Conservation (phyloP, 257 asterid species). For the Petrea volubilis region DNA sequence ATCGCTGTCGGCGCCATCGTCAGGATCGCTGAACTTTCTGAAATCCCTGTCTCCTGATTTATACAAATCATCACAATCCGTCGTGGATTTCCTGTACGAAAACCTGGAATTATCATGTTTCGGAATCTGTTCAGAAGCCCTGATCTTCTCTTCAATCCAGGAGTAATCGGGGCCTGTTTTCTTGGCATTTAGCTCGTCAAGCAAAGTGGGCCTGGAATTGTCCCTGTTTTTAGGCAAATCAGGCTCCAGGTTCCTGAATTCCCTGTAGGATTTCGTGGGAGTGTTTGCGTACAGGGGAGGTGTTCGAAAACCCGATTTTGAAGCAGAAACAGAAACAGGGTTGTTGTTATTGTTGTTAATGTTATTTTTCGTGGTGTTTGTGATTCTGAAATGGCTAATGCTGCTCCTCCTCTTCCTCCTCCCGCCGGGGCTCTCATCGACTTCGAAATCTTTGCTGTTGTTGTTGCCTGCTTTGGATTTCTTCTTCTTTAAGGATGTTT, state of each 20-base stretch:
- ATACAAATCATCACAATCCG: neutral
- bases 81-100: constrained; percentile 8
- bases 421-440: constrained; percentile 53
- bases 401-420: constrained; percentile 77
- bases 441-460: constrained; percentile 25
- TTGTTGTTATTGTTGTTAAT: neutral
- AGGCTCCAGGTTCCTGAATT: constrained; percentile 25
- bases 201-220: constrained; percentile 3
- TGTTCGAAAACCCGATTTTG: constrained; percentile 49
- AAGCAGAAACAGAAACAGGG: neutral
- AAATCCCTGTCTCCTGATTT: constrained; percentile 16
- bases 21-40: constrained; percentile 34
- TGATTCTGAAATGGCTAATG: constrained; percentile 58
- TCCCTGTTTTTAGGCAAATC: constrained; percentile 22
- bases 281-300: constrained; percentile 50
- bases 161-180: constrained; percentile 17
- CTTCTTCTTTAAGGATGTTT: constrained; percentile 62
- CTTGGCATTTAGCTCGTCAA: constrained; percentile 8
- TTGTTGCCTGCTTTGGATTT: constrained; percentile 40
- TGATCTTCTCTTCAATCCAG: constrained; percentile 35
- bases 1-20: constrained; percentile 77
- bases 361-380: too few species aligned
- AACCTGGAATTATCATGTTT: neutral
- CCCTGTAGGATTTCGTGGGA: constrained; percentile 53
- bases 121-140: neutral